phyloP scores from a whole-genome alignment of 2,329 filamentous ascomycete species.

The Arthrobotrys musiformis region DNA sequence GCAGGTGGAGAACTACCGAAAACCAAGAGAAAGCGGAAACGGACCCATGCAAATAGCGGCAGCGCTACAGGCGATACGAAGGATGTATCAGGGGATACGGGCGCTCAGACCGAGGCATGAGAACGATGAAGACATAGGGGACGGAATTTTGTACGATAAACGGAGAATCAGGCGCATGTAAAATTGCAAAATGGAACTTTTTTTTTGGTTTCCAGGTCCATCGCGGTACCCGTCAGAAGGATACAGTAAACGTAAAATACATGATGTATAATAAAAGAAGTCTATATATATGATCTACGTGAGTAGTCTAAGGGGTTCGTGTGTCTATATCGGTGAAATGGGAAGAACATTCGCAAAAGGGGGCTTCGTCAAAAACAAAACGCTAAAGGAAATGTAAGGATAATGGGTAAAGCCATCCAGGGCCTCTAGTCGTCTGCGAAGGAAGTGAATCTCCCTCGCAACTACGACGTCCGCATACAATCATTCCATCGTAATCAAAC shows the following conservation, averaged over 20 bases:
- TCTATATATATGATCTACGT: slow-evolving; percentile 30
- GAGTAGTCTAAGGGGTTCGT: slow-evolving; percentile 21
- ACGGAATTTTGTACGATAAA: slow-evolving; percentile 27
- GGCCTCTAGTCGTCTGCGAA: slow-evolving; percentile 27
- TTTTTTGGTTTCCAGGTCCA: slow-evolving; percentile 9
- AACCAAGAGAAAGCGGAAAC: slow-evolving; percentile 50
- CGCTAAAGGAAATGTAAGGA: slow-evolving; percentile 17
- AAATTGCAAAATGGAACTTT: slow-evolving; percentile 15
- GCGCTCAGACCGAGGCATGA: slow-evolving; percentile 11
- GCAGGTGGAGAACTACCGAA: slow-evolving; percentile 28
- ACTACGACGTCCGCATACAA: slow-evolving; percentile 19
- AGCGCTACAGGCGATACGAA: slow-evolving; percentile 25
- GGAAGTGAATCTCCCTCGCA: slow-evolving; percentile 7
- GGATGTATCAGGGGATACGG: slow-evolving; percentile 10
- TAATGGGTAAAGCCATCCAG: slow-evolving; percentile 32
- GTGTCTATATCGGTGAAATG: slow-evolving; percentile 15
- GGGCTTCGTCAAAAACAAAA: slow-evolving; percentile 16
- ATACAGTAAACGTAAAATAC: slow-evolving; percentile 26
- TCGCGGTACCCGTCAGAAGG: slow-evolving; percentile 22
- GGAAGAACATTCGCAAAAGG: neutral
- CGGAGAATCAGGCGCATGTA: slow-evolving; percentile 2
- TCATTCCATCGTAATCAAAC: slow-evolving; percentile 19
- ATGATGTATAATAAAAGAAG: neutral
- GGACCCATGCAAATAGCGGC: slow-evolving; percentile 32
- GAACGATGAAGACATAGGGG: neutral